phyloP scores from a whole-genome alignment of 1,284 basidiomycete genomes.

The Tilletia caries region DNA sequence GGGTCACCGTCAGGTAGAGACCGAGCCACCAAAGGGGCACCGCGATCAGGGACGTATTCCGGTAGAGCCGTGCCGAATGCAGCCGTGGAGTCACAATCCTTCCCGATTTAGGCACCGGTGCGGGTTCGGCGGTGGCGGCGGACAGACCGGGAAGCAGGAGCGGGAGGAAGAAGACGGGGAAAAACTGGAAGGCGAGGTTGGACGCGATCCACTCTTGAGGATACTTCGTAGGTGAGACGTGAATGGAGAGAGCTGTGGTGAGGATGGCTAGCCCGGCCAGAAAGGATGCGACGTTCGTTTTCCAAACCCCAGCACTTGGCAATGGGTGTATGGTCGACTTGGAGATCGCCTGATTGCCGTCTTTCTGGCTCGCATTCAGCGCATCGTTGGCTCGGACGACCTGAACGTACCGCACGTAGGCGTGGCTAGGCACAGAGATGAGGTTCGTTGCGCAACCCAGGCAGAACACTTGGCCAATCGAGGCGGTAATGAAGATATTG shows the following conservation, averaged over 20 bases:
- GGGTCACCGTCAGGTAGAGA: background rate
- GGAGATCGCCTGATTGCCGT: background rate
- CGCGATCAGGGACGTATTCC: background rate
- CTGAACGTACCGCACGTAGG: background rate
- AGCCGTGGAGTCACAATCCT: no score
- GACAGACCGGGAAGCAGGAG: background rate
- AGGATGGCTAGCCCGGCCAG: background rate
- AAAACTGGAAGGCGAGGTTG: constrained; percentile 15
- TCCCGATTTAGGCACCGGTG: background rate
- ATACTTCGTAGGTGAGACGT: background rate
- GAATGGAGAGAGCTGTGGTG: background rate
- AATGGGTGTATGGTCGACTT: background rate
- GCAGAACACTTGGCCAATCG: constrained; percentile 10
- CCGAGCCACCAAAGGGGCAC: background rate
- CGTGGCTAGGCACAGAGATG: background rate
- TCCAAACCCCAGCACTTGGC: background rate
- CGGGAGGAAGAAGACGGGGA: constrained; percentile 7
- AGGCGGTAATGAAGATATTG: background rate
- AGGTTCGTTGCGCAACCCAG: background rate
- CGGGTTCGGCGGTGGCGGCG: background rate
- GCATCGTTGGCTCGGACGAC: background rate
- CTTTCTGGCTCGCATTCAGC: background rate
- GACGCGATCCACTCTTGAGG: constrained; percentile 7
- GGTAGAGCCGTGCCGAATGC: background rate
- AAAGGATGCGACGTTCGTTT: background rate